phyloP scores from a whole-genome alignment of 345 rosid genomes.

The Carallia brachiata region DNA sequence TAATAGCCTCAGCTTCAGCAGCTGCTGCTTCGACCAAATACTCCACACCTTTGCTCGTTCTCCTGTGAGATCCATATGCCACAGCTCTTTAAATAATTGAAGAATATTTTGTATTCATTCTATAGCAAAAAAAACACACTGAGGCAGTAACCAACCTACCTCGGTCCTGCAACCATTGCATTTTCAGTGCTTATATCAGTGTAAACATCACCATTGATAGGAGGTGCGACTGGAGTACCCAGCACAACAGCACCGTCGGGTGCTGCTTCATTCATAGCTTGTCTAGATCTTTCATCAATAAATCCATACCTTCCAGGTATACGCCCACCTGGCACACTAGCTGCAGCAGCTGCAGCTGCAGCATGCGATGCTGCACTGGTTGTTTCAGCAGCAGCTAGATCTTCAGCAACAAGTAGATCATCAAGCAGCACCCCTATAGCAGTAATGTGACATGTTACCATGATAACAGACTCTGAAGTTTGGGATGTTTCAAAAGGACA shows the following conservation, averaged over 20 bases:
- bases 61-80: slow-evolving; percentile 48
- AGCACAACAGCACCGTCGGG: slow-evolving; percentile 86
- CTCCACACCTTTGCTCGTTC: slow-evolving; percentile 88
- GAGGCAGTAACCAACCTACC: slow-evolving; percentile 44
- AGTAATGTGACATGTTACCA: slow-evolving; percentile 10
- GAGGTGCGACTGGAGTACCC: slow-evolving; percentile 96
- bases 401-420: slow-evolving; percentile 97
- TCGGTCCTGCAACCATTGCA: slow-evolving; percentile 68
- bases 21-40: slow-evolving; percentile 98
- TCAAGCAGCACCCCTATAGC: slow-evolving; percentile 87
- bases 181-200: slow-evolving; percentile 94
- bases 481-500: not conserved
- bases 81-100: slow-evolving; percentile 16
- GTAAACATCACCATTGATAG: slow-evolving; percentile 85
- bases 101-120: not conserved
- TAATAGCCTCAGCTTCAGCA: slow-evolving; percentile 98
- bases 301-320: slow-evolving; percentile 78
- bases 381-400: slow-evolving; percentile 91
- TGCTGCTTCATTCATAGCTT: slow-evolving; percentile 54
- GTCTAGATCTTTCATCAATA: slow-evolving; percentile 78
- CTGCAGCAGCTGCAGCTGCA: slow-evolving; percentile 84
- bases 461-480: not conserved
- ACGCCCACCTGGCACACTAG: slow-evolving; percentile 57
- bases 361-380: slow-evolving; percentile 90
- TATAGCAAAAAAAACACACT: slow-evolving; percentile 2